phyloP scores from a whole-genome alignment of 768 basidiomycete genomes.

The Leccinum boreale region DNA sequence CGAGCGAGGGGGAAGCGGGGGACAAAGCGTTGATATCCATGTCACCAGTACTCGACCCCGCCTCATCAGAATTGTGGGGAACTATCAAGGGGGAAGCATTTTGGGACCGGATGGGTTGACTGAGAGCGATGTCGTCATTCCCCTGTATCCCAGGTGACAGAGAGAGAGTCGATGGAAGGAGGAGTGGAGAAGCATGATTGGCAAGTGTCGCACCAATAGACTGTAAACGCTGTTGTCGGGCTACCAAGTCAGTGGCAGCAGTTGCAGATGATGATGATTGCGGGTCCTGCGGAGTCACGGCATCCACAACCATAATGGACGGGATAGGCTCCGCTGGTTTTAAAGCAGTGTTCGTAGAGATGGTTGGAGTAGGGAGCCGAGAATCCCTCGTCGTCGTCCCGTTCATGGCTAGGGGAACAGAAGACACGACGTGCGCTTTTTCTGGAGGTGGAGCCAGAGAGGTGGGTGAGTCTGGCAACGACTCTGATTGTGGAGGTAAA shows the following conservation, averaged over 20 bases:
- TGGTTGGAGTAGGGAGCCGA: neutral
- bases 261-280: neutral
- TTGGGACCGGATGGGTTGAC: neutral
- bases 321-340: neutral
- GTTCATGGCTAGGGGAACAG: neutral
- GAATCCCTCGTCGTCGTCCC: neutral
- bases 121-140: neutral
- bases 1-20: neutral
- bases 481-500: slow-evolving; percentile 17
- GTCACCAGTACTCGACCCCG: neutral
- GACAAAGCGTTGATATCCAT: neutral
- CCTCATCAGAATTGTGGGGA: slow-evolving; percentile 1
- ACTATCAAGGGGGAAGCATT: neutral
- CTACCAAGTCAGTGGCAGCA: slow-evolving; percentile 1
- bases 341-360: neutral
- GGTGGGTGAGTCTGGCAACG: slow-evolving; percentile 13
- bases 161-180: slow-evolving; percentile 6
- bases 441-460: slow-evolving; percentile 5
- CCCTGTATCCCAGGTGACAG: slow-evolving; percentile 2
- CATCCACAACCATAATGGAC: neutral
- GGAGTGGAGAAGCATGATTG: slow-evolving; percentile 4
- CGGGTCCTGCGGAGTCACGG: neutral
- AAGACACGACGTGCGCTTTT: neutral
- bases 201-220: slow-evolving; percentile 13
- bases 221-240: slow-evolving; percentile 14